phyloP scores from a whole-genome alignment of 176 grass and related monocot genomes.

The Poa pratensis region DNA sequence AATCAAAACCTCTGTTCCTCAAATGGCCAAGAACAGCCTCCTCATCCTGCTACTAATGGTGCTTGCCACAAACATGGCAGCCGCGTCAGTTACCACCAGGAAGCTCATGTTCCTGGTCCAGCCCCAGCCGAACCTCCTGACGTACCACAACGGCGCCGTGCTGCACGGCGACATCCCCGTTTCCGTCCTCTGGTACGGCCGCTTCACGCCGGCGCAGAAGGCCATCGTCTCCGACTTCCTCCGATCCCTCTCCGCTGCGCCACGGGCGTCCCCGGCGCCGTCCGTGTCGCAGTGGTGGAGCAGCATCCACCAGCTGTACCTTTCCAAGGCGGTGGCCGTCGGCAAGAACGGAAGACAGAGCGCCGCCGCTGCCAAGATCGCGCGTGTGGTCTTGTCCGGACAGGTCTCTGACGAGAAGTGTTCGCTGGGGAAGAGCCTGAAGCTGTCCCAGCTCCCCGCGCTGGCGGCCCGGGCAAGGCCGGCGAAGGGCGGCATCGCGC shows the following conservation, averaged over 20 bases:
- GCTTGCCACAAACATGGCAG: slow-evolving; percentile 26
- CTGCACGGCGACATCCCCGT: slow-evolving; percentile 61
- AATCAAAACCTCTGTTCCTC: neutral
- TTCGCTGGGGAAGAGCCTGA: slow-evolving; percentile 61
- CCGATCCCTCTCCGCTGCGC: slow-evolving; percentile 47
- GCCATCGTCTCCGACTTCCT: slow-evolving; percentile 74
- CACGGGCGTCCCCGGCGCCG: slow-evolving; percentile 24
- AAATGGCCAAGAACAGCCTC: slow-evolving; percentile 33
- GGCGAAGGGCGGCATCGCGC: slow-evolving; percentile 48
- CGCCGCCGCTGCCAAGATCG: neutral
- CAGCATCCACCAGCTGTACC: slow-evolving; percentile 49
- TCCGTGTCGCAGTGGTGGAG: slow-evolving; percentile 68
- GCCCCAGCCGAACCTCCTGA: slow-evolving; percentile 54
- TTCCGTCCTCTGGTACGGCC: slow-evolving; percentile 66
- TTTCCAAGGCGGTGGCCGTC: slow-evolving; percentile 43
- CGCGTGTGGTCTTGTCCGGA: slow-evolving; percentile 44
- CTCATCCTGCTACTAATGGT: slow-evolving; percentile 25
- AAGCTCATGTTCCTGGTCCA: slow-evolving; percentile 55
- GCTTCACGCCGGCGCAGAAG: slow-evolving; percentile 62
- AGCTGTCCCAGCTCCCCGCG: slow-evolving; percentile 45
- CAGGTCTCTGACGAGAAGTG: slow-evolving; percentile 61
- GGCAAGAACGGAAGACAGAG: neutral
- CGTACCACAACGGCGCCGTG: slow-evolving; percentile 71
- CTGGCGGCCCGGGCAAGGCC: slow-evolving; percentile 53
- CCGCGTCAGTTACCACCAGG: slow-evolving; percentile 32